Evolutionary conservation across 2,329 filamentous ascomycete genomes (phyloP), one percentile per base, ranked within the genome.

Genomic region (Plectosphaerella cucumerina): DNA sequence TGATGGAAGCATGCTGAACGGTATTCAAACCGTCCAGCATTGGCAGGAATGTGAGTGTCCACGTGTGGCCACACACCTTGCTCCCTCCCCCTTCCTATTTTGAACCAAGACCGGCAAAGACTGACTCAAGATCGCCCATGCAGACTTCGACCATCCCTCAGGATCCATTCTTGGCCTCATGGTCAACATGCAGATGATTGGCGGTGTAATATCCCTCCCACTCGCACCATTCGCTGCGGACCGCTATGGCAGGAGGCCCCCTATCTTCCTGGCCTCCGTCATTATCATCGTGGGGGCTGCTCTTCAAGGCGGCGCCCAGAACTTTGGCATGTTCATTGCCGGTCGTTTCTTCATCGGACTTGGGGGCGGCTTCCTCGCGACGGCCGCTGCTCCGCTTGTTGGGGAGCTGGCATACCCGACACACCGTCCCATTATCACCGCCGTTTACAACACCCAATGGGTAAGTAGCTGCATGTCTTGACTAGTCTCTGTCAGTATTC

Each of bases 1-100:
- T 14, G 61, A 64, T 39, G 65, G 67, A 10, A 70, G 69, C 1
- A 63, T 74, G 53, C 70, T 71, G 64, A 74, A 74, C 53, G 71
- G 69, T 3, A 59, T 73, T 2, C 70, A 73, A 53, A 61, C 66
- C 1, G 55, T 69, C 1, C 47, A 59, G 5, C 57, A 64, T 23
- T 73, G 70, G 70, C 60, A 65, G 47, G 50, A 52, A 1, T 71
- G 34, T 37, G 23, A 65, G 53, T 56, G 9, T 43, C 53, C 20
- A 5, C 8, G 15, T 11, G 14, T 11, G 37, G n/a, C 8, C 15
- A 6, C 15, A 10, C 4, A 26, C 20, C 26, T 18, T 26, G 8
- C 17, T 21, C 33, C 17, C 20, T 20, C 15, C 8, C 31, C 31
- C 10, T 14, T 18, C 14, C 9, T 5, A 4, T 10, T 6, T 12